Evolutionary conservation across 1,139 yeast species (phyloP).

Genomic region (Geotrichum australiense): DNA sequence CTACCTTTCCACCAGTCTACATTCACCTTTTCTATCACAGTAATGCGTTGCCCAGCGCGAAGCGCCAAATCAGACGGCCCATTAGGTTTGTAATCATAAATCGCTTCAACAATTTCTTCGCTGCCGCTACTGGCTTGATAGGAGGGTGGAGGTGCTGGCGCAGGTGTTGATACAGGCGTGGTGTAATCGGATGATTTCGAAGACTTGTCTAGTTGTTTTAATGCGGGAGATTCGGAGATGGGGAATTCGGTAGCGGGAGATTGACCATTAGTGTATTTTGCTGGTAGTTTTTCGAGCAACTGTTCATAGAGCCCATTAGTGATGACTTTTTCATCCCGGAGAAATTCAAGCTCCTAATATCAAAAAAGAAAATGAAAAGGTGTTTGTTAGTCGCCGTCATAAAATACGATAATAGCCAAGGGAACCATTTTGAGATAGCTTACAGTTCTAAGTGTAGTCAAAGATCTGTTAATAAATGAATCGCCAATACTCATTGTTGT

Average conservation of each 20-base stretch:
- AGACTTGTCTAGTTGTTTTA: not conserved
- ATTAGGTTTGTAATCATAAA: constrained; percentile 63
- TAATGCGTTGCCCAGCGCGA: constrained; percentile 58
- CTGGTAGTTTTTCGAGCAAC: constrained; percentile 50
- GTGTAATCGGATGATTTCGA: not conserved
- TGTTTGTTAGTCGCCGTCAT: not conserved
- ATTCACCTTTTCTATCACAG: constrained; percentile 66
- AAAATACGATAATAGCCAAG: not conserved
- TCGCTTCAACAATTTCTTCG: constrained; percentile 50
- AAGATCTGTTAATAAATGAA: constrained; percentile 69
- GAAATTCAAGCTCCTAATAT: constrained; percentile 61
- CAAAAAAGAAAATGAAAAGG: not conserved
- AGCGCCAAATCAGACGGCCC: constrained; percentile 69
- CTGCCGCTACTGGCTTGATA: constrained; percentile 9
- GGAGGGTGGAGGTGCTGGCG: constrained; percentile 23
- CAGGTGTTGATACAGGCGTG: constrained; percentile 10
- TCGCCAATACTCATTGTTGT: too few relatives aligned
- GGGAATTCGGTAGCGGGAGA: constrained; percentile 37
- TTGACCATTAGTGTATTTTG: constrained; percentile 49
- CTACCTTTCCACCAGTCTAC: constrained; percentile 91
- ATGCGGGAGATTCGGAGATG: not conserved
- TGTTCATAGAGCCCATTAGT: constrained; percentile 50
- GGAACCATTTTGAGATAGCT: constrained; percentile 20
- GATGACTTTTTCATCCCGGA: constrained; percentile 70
- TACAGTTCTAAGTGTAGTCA: constrained; percentile 64